phyloP scores from a whole-genome alignment of 2,329 filamentous ascomycete species.

The Annulohypoxylon truncatum region DNA sequence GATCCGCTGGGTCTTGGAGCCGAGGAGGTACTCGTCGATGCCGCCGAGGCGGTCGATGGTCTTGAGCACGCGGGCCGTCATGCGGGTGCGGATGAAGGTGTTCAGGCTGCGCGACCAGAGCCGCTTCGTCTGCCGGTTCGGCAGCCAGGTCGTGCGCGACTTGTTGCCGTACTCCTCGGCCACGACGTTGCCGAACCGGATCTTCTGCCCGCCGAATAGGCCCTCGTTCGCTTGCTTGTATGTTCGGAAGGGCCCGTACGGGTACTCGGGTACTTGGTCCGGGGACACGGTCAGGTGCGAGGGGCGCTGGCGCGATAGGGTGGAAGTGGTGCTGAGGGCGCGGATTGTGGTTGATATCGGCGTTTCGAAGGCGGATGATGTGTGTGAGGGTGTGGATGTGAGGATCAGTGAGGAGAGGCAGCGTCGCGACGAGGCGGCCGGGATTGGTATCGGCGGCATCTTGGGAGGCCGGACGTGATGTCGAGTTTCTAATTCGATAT shows the following conservation, averaged over 20 bases:
- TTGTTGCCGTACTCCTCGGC: slow-evolving; percentile 75
- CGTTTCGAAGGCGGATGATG: not conserved
- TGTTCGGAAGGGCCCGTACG: slow-evolving; percentile 74
- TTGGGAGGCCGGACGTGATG: not conserved
- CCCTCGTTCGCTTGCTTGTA: slow-evolving; percentile 86
- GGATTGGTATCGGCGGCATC: slow-evolving; percentile 33
- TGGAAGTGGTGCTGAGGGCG: slow-evolving; percentile 43
- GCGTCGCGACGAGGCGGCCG: slow-evolving; percentile 15
- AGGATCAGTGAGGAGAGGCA: slow-evolving; percentile 1
- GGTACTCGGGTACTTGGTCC: slow-evolving; percentile 70
- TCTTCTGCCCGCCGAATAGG: slow-evolving; percentile 75
- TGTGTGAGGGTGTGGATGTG: slow-evolving; percentile 1
- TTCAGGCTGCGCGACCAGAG: slow-evolving; percentile 73
- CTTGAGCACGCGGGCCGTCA: slow-evolving; percentile 76
- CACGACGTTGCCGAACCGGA: slow-evolving; percentile 84
- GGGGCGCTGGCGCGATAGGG: slow-evolving; percentile 44
- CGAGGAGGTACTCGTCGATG: slow-evolving; percentile 90
- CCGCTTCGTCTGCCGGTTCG: slow-evolving; percentile 76
- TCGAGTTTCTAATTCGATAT: not conserved
- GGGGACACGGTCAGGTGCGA: slow-evolving; percentile 55
- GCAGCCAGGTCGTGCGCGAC: slow-evolving; percentile 78
- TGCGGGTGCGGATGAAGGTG: slow-evolving; percentile 72
- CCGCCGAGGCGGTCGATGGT: slow-evolving; percentile 88
- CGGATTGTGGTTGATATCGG: slow-evolving; percentile 23
- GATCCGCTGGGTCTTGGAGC: slow-evolving; percentile 79